Percentiles rank a stretch among this genome's conserved stretches.
Evolutionary conservation across 441 rosid genomes (phyloP).

Genomic region (Iberis amara): DNA sequence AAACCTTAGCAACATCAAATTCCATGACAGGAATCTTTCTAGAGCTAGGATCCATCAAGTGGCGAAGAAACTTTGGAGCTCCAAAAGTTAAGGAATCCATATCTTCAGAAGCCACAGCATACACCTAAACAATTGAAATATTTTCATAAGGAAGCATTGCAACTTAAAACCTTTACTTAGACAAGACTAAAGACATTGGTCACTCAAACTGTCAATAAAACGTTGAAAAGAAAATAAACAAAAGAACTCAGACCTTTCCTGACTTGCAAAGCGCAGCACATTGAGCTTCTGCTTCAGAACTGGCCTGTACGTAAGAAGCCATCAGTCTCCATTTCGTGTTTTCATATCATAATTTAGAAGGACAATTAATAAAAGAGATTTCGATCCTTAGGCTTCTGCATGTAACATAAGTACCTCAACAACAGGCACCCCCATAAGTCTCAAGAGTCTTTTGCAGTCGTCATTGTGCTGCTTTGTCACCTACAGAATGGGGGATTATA

Average conservation of each 20-base stretch:
- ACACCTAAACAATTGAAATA: conserved; percentile 47
- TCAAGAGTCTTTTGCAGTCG: conserved; percentile 80
- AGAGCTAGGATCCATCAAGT: conserved; percentile 97
- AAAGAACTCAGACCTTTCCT: conserved; percentile 53
- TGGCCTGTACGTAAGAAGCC: conserved; percentile 54
- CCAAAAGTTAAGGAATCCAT: conserved; percentile 98
- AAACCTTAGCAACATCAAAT: conserved; percentile 78
- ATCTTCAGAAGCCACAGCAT: conserved; percentile 98
- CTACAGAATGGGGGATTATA: conserved; percentile 35
- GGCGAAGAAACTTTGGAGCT: conserved; percentile 89
- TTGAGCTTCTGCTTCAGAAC: conserved; percentile 94
- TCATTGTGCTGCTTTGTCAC: conserved; percentile 93
- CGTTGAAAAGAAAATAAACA: background rate
- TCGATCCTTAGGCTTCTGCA: background rate
- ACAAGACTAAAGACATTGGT: background rate
- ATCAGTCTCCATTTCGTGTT: conserved; percentile 6
- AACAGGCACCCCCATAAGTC: conserved; percentile 96
- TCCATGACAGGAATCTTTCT: conserved; percentile 95
- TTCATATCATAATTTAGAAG: conserved; percentile 2
- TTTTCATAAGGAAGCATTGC: conserved; percentile 4
- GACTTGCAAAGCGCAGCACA: conserved; percentile 92
- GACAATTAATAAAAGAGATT: background rate
- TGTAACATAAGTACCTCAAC: conserved; percentile 50
- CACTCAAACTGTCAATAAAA: background rate
- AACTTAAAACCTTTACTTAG: background rate